phyloP scores from a whole-genome alignment of 495 filamentous ascomycete genomes.

The Aspergillus steynii region DNA sequence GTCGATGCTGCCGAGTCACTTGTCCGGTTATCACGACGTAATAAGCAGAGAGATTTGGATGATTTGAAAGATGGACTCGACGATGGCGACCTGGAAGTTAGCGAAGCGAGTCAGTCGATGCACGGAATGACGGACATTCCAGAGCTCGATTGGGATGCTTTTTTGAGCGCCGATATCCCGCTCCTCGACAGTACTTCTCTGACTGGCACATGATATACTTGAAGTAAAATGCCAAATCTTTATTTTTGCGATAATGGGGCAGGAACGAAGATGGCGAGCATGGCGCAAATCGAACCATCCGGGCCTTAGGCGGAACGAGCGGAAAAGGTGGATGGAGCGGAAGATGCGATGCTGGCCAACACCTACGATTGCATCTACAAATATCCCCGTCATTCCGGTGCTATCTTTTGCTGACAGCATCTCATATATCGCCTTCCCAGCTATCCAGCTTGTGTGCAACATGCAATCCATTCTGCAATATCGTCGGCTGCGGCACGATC shows the following conservation, averaged over 20 bases:
- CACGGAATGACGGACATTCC: not conserved
- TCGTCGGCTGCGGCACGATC: not conserved
- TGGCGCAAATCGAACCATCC: too few relatives aligned
- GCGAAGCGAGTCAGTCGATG: not conserved
- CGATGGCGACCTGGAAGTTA: not conserved
- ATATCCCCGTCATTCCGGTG: too few relatives aligned
- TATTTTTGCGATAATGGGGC: too few relatives aligned
- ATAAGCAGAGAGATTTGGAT: not conserved
- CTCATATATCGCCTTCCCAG: too few relatives aligned
- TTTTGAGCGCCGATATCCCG: not conserved
- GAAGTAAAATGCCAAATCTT: too few relatives aligned
- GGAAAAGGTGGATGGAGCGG: constrained; percentile 4
- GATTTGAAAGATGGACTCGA: not conserved
- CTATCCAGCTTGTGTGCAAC: not conserved
- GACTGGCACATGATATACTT: too few relatives aligned
- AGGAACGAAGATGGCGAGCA: too few relatives aligned
- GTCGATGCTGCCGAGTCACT: constrained; percentile 1
- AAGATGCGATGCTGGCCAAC: not conserved
- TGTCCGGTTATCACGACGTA: not conserved
- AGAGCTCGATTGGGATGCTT: not conserved
- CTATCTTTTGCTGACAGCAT: not conserved
- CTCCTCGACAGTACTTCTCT: not conserved
- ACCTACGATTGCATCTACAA: too few relatives aligned
- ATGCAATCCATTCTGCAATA: constrained; percentile 7
- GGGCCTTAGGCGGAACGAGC: constrained; percentile 1